Base-by-base conservation (phyloP, 257 asterid genomes). In the Cynanchum wilfordii region DNA sequence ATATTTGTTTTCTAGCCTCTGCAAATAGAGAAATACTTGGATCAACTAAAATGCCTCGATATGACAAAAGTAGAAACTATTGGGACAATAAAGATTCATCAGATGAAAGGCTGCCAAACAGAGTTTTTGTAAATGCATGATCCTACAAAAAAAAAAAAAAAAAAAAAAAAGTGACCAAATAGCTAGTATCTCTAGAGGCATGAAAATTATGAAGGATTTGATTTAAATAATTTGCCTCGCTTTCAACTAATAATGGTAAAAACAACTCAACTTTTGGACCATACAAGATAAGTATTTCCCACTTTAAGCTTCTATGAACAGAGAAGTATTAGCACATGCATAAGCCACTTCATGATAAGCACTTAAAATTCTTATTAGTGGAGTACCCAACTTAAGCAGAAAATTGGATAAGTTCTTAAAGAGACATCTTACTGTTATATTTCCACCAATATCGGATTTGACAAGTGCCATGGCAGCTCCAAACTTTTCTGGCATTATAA, bases 401-500 rank as follows among this genome's bases (percentile, higher is more conserved):
- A 47, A 25, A 42, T 64, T 29, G 77, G 36, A 73, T 13, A 45
- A 25, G 49, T 16, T 0, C 22, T 20, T 29, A 49, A 65, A 36
- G 51, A 29, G 68, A 70, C 10, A 59, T 72, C 92, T 83, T 74
- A 92, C 99, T 67, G 87, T 85, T 79, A 95, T 82, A 80, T 95
- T 95, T 79, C 98, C 99, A 66, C 96, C 96, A 77, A 90, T 82
- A 77, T 95, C 98, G 80, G 98, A 83, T 84, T 95, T 95, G 79
- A 92, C 97, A 68, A 95, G 87, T 64, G 90, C 81, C 98, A 95
- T 88, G 54, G 99, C 90, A 77, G 99, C 87, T 67, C 99, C 99
- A 79, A 95, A 95, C 85, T 92, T 89, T 1, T 92, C 99, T 95
- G 92, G 84, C 80, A 76, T 73, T 15, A 40, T 56, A 75, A 0